Evolutionary conservation across 495 filamentous ascomycete genomes (phyloP).

Genomic region (Penicillium cataractarum): DNA sequence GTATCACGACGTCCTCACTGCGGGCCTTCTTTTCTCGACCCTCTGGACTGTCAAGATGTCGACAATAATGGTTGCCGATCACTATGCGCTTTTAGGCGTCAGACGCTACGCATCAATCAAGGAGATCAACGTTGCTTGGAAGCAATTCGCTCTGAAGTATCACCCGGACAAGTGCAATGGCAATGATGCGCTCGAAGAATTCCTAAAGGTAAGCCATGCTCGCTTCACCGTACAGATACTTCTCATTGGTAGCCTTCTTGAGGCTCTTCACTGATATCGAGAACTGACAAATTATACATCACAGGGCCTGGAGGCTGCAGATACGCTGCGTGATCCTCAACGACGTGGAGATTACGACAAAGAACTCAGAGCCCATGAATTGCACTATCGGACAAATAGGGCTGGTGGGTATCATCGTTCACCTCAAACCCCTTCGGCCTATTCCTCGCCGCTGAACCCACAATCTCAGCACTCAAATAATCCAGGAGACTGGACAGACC

Average conservation of each 20-base stretch:
- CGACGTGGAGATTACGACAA: constrained; percentile 35
- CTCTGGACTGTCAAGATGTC: constrained; percentile 12
- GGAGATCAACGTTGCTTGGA: constrained; percentile 51
- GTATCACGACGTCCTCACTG: neutral
- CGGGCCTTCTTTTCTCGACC: neutral
- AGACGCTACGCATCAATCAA: constrained; percentile 32
- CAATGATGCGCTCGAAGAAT: constrained; percentile 45
- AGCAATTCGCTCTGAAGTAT: constrained; percentile 54
- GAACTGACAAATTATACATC: neutral
- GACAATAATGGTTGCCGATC: constrained; percentile 19
- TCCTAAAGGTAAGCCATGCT: constrained; percentile 36
- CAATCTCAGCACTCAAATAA: neutral
- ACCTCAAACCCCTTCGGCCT: neutral
- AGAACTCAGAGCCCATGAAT: neutral
- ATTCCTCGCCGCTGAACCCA: neutral
- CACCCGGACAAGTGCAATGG: constrained; percentile 66
- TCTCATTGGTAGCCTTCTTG: neutral
- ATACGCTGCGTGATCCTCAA: constrained; percentile 40
- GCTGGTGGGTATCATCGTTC: neutral
- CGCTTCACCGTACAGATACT: neutral
- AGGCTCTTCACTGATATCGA: neutral
- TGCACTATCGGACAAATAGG: neutral
- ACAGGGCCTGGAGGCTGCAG: constrained; percentile 45
- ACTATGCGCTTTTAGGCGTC: constrained; percentile 46
- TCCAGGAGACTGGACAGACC: neutral